Evolutionary conservation across 225 moss, liverwort and hornwort species (phyloP).

Genomic region (Polytrichum formosum): DNA sequence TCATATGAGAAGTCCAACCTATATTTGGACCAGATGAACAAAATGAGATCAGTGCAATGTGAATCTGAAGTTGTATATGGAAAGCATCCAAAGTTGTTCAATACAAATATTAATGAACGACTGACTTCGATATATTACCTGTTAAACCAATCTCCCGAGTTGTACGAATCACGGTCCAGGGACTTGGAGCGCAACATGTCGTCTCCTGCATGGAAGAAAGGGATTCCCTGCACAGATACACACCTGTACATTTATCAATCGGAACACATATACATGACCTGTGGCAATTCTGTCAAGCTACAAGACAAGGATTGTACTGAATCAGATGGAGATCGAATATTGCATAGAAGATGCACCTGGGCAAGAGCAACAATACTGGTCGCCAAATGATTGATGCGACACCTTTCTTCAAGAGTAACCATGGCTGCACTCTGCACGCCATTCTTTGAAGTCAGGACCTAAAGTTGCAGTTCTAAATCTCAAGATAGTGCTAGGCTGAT

Average conservation of each 20-base stretch:
- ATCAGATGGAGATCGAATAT: too few species aligned
- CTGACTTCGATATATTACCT: conserved; percentile 33
- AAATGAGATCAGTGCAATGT: conserved; percentile 5
- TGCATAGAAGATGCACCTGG: conserved; percentile 44
- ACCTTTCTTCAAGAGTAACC: conserved; percentile 70
- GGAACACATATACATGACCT: background rate
- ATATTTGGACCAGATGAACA: conserved; percentile 12
- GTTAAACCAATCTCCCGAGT: conserved; percentile 99
- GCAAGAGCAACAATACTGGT: conserved; percentile 85
- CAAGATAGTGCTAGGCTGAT: background rate
- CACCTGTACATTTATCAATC: background rate
- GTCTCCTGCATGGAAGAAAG: conserved; percentile 95
- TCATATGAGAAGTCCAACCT: conserved; percentile 89
- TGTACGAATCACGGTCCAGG: conserved; percentile 92
- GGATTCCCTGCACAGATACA: conserved; percentile 53
- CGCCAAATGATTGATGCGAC: conserved; percentile 91
- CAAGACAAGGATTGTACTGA: too few species aligned
- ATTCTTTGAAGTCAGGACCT: background rate
- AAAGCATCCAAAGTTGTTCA: too few species aligned
- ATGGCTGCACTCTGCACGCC: conserved; percentile 44
- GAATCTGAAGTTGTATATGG: background rate
- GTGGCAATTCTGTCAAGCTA: background rate
- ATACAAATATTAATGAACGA: too few species aligned
- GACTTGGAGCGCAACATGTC: conserved; percentile 91
- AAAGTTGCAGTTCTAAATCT: background rate